Conservation (phyloP, 2,329 filamentous ascomycete species). For the Fusarium pininemorale region DNA sequence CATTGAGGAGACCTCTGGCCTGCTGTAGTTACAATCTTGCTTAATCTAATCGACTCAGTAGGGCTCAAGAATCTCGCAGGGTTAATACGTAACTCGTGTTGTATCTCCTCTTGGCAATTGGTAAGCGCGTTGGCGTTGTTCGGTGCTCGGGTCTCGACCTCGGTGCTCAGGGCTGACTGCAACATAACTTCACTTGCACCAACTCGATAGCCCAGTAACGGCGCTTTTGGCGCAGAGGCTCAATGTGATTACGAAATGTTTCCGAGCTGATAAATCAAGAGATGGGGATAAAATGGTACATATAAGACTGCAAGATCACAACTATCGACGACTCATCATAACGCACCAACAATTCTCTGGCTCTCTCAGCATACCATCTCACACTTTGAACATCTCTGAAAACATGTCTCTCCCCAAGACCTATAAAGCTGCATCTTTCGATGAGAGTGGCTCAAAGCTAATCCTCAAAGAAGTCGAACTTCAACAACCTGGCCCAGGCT, state of each 20-base stretch:
- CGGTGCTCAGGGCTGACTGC: background rate
- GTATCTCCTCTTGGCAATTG: fast-evolving
- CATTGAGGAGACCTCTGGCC: fast-evolving
- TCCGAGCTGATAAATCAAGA: background rate
- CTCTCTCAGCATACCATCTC: too few relatives aligned
- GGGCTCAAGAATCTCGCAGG: too few relatives aligned
- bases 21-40: background rate
- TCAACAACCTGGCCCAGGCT: constrained; percentile 60
- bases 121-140: background rate
- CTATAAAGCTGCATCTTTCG: constrained; percentile 72
- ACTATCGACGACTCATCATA: fast-evolving
- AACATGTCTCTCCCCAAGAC: constrained; percentile 64
- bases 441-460: constrained; percentile 60
- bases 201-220: fast-evolving
- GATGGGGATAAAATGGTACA: fast-evolving
- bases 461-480: constrained; percentile 68
- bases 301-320: background rate
- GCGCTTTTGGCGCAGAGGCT: fast-evolving
- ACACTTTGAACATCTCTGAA: background rate
- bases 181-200: fast-evolving
- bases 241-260: fast-evolving
- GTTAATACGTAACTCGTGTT: too few relatives aligned
- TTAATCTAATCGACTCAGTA: fast-evolving
- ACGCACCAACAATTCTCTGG: background rate
- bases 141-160: background rate